phyloP scores from a whole-genome alignment of 2,329 filamentous ascomycete genomes.

The Decorospora gaudefroyi region DNA sequence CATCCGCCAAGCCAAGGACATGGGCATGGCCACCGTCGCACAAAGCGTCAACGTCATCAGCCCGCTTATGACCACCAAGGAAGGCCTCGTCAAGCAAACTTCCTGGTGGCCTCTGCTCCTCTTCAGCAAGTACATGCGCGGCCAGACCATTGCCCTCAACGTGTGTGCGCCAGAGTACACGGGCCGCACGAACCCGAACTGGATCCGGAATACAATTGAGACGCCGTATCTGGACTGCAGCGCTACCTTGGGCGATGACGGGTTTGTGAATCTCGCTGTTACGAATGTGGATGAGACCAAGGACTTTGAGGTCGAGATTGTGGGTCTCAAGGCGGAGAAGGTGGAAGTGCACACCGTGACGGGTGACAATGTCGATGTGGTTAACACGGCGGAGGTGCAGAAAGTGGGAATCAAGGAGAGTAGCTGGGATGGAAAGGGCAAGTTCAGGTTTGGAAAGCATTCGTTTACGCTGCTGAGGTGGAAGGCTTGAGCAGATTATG shows the following conservation, averaged over 20 bases:
- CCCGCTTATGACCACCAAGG: constrained; percentile 71
- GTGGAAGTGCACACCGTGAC: constrained; percentile 68
- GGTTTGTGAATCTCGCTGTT: constrained; percentile 68
- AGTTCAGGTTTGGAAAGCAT: constrained; percentile 69
- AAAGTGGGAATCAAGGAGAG: constrained; percentile 65
- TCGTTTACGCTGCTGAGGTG: constrained; percentile 70
- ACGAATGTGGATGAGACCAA: constrained; percentile 69
- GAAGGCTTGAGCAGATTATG: constrained; percentile 47
- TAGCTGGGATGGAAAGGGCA: constrained; percentile 66
- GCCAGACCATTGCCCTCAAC: constrained; percentile 68
- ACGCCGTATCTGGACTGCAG: constrained; percentile 73
- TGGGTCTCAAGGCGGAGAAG: constrained; percentile 55
- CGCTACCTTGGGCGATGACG: constrained; percentile 62
- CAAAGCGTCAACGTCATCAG: constrained; percentile 79
- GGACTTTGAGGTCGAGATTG: constrained; percentile 63
- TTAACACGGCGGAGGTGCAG: constrained; percentile 66
- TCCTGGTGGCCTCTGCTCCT: constrained; percentile 76
- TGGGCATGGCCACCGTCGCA: constrained; percentile 80
- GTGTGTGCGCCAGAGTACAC: constrained; percentile 66
- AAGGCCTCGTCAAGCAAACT: constrained; percentile 69
- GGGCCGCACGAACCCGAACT: constrained; percentile 67
- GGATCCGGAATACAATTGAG: constrained; percentile 67
- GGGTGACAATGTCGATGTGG: constrained; percentile 60
- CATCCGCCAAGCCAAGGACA: constrained; percentile 68
- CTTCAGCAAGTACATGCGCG: constrained; percentile 74